Conservation (phyloP, 192 early-diverging fungal species). For the Kickxella alabastrina region DNA sequence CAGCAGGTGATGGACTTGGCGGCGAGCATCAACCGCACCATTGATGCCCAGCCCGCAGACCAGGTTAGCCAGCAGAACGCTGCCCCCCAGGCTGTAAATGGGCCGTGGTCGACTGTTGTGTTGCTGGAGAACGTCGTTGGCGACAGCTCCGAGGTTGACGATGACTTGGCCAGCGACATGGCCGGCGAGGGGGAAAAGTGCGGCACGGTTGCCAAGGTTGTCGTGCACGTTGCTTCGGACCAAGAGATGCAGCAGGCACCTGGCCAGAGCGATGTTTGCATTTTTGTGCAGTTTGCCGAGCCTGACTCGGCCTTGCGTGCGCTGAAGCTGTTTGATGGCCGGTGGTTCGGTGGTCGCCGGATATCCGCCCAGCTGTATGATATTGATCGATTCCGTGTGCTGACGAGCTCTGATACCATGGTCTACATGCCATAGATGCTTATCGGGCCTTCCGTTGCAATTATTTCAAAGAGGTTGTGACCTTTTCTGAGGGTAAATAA, state of each 20-base stretch:
- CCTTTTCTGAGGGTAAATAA: no score
- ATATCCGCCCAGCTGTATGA: constrained; percentile 64
- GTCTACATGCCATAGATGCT: constrained; percentile 42
- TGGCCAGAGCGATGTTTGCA: constrained; percentile 52
- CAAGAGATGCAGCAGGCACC: constrained; percentile 13
- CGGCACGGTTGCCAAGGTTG: constrained; percentile 64
- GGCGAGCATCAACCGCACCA: constrained; percentile 37
- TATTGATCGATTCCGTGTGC: constrained; percentile 48
- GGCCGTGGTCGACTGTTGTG: constrained; percentile 52
- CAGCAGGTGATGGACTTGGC: constrained; percentile 38
- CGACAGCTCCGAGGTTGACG: constrained; percentile 69
- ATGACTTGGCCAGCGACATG: constrained; percentile 79
- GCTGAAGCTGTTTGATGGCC: constrained; percentile 62
- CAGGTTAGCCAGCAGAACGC: constrained; percentile 4
- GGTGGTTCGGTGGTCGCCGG: constrained; percentile 80
- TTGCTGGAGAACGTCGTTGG: constrained; percentile 69
- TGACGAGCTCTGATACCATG: constrained; percentile 50
- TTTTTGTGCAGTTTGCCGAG: constrained; percentile 71
- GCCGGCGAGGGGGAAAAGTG: constrained; percentile 78
- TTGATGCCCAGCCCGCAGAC: neutral
- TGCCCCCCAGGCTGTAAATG: neutral
- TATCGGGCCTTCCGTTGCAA: no score
- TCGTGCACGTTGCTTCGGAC: constrained; percentile 54
- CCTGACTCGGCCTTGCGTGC: constrained; percentile 49
- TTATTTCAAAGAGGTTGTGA: no score